Evolutionary conservation across 768 basidiomycete species (phyloP).

Genomic region (Phaffia australis): DNA sequence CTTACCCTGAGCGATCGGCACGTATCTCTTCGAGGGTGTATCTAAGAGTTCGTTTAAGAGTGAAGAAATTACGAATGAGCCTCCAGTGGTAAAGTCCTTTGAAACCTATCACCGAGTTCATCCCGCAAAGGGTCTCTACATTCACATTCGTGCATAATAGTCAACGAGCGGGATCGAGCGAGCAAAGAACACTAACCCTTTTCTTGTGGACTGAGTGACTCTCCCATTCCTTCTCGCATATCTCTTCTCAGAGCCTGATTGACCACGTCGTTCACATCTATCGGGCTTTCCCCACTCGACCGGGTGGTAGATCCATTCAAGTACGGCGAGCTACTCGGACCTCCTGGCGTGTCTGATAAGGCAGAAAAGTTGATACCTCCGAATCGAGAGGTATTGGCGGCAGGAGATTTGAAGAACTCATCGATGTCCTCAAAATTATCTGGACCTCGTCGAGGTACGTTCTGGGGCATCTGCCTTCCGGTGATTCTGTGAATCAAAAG

Average conservation of each 20-base stretch:
- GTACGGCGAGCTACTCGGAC: background rate
- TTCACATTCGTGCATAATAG: no score
- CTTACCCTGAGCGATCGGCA: no score
- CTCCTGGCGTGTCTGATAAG: background rate
- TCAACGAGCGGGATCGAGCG: background rate
- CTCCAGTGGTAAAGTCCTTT: no score
- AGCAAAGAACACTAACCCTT: background rate
- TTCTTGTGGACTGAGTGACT: background rate
- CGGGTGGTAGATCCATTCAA: background rate
- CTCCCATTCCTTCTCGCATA: slow-evolving; percentile 5
- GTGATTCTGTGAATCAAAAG: slow-evolving; percentile 14
- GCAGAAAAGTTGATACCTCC: slow-evolving; percentile 7
- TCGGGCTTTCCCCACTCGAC: background rate
- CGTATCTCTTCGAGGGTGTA: no score
- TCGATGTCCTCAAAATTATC: slow-evolving; percentile 19
- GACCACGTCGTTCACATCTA: slow-evolving; percentile 15
- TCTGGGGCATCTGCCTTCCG: slow-evolving; percentile 12
- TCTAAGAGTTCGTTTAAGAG: no score
- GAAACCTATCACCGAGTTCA: no score
- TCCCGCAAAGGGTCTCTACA: no score
- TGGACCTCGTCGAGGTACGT: slow-evolving; percentile 16
- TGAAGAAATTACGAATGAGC: no score
- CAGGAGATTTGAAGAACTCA: slow-evolving; percentile 24
- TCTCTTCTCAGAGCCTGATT: slow-evolving; percentile 15
- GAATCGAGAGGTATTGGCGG: background rate